Base-by-base conservation (phyloP, 768 basidiomycete genomes). In the Dictyophora rubrovolvata region DNA sequence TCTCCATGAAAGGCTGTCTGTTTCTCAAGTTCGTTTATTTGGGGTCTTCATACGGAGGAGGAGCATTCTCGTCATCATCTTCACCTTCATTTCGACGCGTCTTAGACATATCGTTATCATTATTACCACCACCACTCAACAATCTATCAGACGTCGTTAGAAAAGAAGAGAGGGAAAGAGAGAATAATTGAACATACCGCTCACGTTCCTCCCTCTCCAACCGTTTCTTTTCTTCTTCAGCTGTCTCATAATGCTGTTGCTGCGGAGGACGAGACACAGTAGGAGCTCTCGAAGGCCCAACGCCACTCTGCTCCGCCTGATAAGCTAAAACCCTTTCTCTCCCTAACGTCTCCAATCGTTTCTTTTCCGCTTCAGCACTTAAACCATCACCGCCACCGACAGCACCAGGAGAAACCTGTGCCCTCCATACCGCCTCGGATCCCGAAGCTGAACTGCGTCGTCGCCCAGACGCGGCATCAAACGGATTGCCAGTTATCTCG, bases 171-270 rank as follows among this genome's bases (percentile, higher is more conserved):
- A 20, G n/a, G n/a, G n/a, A 22, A 14, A 22, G 11, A 4, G 9
- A 54, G 28, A 54, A 23, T 4, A 34, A 54, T 34, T 61, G 42
- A 10, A 64, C 57, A 33, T 64, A 20, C 20, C 78, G 74, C 63
- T 87, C 87, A 54, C 83, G 73, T 64, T 86, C 84, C 65, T 88
- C 85, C 49, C 79, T 78, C 68, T 87, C 84, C 53, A 81, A 63
- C 20, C 83, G 70, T 66, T 70, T 76, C 76, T 84, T 86, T 75
- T 86, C 84, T 4, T 84, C 81, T 53, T 79, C 82, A 0, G 84
- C 81, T 53, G 74, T 75, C 67, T 83, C 80, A 22, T 69, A 54
- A 50, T 54, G 28, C 7, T 28, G 28, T 28, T 28, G 28, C 28
- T 28, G 28, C 7, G 28, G 20, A 17, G 63, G 42, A 48, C 42